Evolutionary conservation across 345 rosid species (phyloP).

Genomic region (Turritis glabra): DNA sequence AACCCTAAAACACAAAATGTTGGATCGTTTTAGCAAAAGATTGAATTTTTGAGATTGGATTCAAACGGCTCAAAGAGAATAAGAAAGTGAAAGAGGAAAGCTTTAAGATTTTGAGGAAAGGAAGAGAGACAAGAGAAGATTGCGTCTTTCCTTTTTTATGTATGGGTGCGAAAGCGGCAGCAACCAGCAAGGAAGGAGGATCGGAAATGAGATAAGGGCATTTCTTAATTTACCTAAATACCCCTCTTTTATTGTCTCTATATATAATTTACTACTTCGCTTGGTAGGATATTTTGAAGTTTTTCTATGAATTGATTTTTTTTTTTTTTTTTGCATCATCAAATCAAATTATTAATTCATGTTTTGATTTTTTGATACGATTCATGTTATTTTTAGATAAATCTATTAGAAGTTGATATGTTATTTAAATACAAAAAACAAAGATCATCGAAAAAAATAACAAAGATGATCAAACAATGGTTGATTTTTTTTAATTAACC

Average conservation of each 20-base stretch:
- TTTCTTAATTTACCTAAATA: neutral
- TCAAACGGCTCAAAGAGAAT: neutral
- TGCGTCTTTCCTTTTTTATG: constrained; percentile 18
- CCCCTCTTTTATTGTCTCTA: constrained; percentile 5
- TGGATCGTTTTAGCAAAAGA: constrained; percentile 1
- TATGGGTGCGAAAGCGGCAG: constrained; percentile 30
- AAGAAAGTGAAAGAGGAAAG: neutral
- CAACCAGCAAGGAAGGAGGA: neutral
- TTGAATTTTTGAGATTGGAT: neutral
- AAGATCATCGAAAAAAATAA: too few species aligned
- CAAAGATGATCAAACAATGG: too few species aligned
- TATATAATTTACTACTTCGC: too few species aligned
- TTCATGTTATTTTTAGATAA: too few species aligned
- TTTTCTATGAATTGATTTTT: neutral
- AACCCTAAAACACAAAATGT: neutral
- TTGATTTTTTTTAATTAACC: too few species aligned
- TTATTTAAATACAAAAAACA: too few species aligned
- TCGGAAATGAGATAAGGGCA: constrained; percentile 30
- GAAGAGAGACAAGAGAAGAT: constrained; percentile 22
- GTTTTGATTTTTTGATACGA: too few species aligned
- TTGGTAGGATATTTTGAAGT: neutral
- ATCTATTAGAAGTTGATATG: too few species aligned
- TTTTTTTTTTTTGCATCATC: too few species aligned
- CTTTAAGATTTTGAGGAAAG: constrained; percentile 10
- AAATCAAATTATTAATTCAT: too few species aligned